Percentiles rank a stretch among this genome's conserved stretches.
Conservation (phyloP, 495 filamentous ascomycete genomes). For the Penicillium pancosmium region DNA sequence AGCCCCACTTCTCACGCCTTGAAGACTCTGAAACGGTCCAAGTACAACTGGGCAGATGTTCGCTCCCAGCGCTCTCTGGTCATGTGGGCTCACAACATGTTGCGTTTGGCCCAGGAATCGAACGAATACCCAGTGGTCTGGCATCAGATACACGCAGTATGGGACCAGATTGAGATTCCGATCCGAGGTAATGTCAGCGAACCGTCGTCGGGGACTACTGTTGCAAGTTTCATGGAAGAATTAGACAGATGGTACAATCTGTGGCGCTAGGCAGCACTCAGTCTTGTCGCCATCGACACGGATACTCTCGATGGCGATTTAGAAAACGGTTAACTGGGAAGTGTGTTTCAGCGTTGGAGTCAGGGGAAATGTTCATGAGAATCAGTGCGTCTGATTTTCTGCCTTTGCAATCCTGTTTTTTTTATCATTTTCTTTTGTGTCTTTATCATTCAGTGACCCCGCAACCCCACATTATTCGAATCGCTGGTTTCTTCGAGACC, state of each 20-base stretch:
- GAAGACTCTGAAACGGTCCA: not conserved
- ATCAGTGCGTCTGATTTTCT: not conserved
- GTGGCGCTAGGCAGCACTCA: conserved; percentile 1
- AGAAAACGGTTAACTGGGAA: not conserved
- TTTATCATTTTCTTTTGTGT: not conserved
- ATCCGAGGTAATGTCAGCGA: conserved; percentile 1
- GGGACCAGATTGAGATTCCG: conserved; percentile 1
- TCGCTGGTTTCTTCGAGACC: too few relatives aligned
- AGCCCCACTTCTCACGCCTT: not conserved
- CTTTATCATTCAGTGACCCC: not conserved
- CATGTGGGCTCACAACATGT: conserved; percentile 7
- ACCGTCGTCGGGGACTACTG: not conserved
- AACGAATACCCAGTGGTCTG: not conserved
- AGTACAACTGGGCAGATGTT: conserved; percentile 1
- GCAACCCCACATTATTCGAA: too few relatives aligned
- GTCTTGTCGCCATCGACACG: too few relatives aligned
- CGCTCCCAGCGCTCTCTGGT: not conserved
- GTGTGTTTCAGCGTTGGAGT: not conserved
- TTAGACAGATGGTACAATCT: conserved; percentile 1
- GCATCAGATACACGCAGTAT: not conserved
- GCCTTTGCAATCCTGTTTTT: not conserved
- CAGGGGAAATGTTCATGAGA: not conserved
- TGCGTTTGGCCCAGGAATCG: not conserved
- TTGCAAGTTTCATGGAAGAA: conserved; percentile 2
- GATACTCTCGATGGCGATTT: not conserved